Evolutionary conservation across 164 flowering plant species (phyloP), one percentile per base, ranked within the genome.

Genomic region (Chimonanthus praecox): DNA sequence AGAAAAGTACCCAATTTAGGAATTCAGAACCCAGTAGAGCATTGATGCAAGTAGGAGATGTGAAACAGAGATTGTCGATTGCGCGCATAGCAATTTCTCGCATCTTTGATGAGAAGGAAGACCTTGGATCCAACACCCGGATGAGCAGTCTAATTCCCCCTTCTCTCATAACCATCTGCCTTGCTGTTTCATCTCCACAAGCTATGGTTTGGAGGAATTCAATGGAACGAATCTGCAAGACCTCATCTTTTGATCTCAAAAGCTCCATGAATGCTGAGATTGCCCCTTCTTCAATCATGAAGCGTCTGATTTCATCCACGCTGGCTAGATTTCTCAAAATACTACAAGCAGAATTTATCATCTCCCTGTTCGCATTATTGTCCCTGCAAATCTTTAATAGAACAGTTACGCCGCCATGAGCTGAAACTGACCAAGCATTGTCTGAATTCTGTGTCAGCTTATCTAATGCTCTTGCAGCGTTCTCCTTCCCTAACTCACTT

Each of bases 391-490:
- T 79, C 63, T 83, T 88, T 69, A 95, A 68, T 74, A 92, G 71
- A 2, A 85, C 89, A 6, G 97, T 87, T 15, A 90, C 96, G 3
- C 99, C 99, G 5, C 97, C 99, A 67, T 95, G 90, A 73, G 97
- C 94, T 0, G 99, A 92, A 68, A 95, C 85, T 0, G 91, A 87
- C 99, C 99, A 95, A 2, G 87, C 96, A 77, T 92, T 93, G n/a
- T 93, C 90, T 0, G 92, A 84, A 79, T 92, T 93, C 82, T 80
- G 85, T 0, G 99, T 95, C 49, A 95, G 73, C 76, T 84, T 88
- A 75, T 71, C 75, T 20, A 76, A 54, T 20, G 70, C 72, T 51
- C 71, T 68, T 4, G 81, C 77, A 6, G 83, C 78, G 46, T 68
- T 77, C 70, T 82, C 80, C 70, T 75, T 82, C 43, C 77, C 83